Evolutionary conservation across 805 yeast species (phyloP), one percentile per base, ranked within the genome.

Genomic region (Ogataea degrootiae): DNA sequence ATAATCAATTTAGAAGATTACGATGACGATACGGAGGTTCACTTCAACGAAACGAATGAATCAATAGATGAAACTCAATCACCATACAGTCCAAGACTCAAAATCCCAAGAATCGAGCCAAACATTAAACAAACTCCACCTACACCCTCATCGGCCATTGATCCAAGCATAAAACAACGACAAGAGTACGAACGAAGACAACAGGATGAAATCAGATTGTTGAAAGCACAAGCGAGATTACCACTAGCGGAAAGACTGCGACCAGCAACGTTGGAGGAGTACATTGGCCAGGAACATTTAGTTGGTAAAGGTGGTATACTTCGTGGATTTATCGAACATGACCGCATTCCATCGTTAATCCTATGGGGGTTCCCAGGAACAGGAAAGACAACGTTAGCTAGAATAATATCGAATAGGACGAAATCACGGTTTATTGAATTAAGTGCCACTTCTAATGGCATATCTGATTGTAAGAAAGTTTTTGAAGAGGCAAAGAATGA

Each of bases 281-380:
- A 83, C 59, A 75, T 92, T 22, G 99, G 99, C 0, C 99, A 94
- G 66, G 69, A 72, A 14, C 96, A 91, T 66, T 66, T 94, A 2
- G 71, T 92, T 5, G 85, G 87, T 0, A 66, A 69, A 1, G 70
- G 73, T 7, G 96, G 97, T 1, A 70, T 83, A 3, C 67, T 92
- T 2, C 68, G 80, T 26, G 82, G 82, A 40, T 86, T 86, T 50
- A 72, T 91, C 2, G 73, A 75, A 35, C 67, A 76, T 66, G 79
- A 84, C n/a, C 70, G 73, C 41, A 70, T 87, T 7, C 97, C 97
- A 1, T 89, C 97, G 0, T 75, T 94, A 80, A 80, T 94, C 2
- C 68, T 94, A 5, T 86, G 94, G 87, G 99, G 99, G 0, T 96
- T 96, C 0, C 96, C 97, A 2, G 99, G 99, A 0, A 91, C 89